These are phyloP conservation scores for Kockovaella imperatae DNA, from an alignment of 768 basidiomycete species.

Conservation along the genomic window DNA sequence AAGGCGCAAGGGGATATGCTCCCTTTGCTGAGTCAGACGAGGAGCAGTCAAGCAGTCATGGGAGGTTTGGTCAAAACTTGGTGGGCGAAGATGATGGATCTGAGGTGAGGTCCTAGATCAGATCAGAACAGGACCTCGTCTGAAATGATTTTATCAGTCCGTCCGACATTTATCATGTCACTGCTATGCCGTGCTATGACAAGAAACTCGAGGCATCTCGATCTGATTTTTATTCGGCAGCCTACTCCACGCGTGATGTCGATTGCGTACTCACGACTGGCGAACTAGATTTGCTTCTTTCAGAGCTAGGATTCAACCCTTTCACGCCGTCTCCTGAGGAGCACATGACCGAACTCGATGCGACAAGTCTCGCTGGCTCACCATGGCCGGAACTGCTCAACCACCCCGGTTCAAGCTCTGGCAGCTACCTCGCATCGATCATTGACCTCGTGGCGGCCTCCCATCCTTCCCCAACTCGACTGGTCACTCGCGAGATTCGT, in stretches of 20 bases:
- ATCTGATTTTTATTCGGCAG: slow-evolving; percentile 69
- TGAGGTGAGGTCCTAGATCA: slow-evolving; percentile 54
- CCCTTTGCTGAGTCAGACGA: slow-evolving; percentile 76
- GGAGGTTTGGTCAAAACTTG: slow-evolving; percentile 87
- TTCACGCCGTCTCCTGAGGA: slow-evolving; percentile 55
- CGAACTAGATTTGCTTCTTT: slow-evolving; percentile 78
- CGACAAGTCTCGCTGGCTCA: slow-evolving; percentile 4
- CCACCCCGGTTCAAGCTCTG: slow-evolving; percentile 81
- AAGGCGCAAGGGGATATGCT: slow-evolving; percentile 92
- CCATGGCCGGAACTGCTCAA: slow-evolving; percentile 64
- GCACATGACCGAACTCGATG: slow-evolving; percentile 23
- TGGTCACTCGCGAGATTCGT: slow-evolving; percentile 36
- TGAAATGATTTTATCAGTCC: slow-evolving; percentile 52
- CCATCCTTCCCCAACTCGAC: slow-evolving; percentile 26
- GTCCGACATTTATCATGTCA: slow-evolving; percentile 84
- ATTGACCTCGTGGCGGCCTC: slow-evolving; percentile 51
- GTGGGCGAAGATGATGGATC: slow-evolving; percentile 62
- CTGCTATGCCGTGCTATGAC: slow-evolving; percentile 99
- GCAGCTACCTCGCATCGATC: slow-evolving; percentile 80
- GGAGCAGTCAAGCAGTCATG: slow-evolving; percentile 92
- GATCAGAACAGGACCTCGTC: not conserved
- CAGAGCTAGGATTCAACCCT: slow-evolving; percentile 72
- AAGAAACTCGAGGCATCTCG: slow-evolving; percentile 98
- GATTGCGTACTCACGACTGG: slow-evolving; percentile 97
- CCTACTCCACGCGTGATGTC: slow-evolving; percentile 78